Evolutionary conservation across 1,284 basidiomycete species (phyloP), one percentile per base, ranked within the genome.

Genomic region (Melampsora larici-populina): DNA sequence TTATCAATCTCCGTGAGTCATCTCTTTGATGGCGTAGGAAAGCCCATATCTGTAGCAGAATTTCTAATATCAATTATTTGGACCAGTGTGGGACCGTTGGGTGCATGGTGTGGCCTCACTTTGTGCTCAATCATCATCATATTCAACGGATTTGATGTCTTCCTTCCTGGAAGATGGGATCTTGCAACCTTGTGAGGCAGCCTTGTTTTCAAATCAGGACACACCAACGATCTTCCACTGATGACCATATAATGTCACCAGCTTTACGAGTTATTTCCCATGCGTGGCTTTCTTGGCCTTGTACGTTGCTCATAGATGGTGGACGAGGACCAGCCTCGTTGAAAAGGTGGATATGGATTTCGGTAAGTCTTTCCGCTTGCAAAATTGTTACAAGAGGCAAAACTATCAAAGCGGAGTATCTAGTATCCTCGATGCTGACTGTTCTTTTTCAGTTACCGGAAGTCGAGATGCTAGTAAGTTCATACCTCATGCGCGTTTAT

Each of bases 1-100:
- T 0, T 94, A 87, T 83, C 82, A 82, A 7, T 88, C 88, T 6
- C 83, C 82, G 24, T 78, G 33, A 78, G 76, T 60, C 21, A 48
- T 29, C n/a, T 7, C 9, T n/a, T 48, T 55, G 11, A 36, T 33
- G 9, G 18, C 36, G 1, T 21, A 66, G 64, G 17, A 40, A 40
- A 17, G 40, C 6, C 11, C n/a, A 26, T 48, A 48, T 21, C 8
- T 62, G 7, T 48, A 5, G 36, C 7, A 43, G 11, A 7, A 70
- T 55, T 33, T 48, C 63, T 26, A 21, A 29, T 65, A n/a, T 29
- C 13, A 21, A 33, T 65, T 33, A 29, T 65, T 31, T 65, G 17
- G 2, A 24, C 9, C 51, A 78, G 76, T 21, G 58, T 65, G 65
- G 76, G 76, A 58, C 66, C 63, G 3, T 49, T 60, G n/a, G 76